A percentile compares a stretch with the other conserved stretches of the same genome.
These are phyloP conservation scores for Poteriospumella lacustris DNA, from an alignment of 108 stramenopile species.

Conservation along the genomic window DNA sequence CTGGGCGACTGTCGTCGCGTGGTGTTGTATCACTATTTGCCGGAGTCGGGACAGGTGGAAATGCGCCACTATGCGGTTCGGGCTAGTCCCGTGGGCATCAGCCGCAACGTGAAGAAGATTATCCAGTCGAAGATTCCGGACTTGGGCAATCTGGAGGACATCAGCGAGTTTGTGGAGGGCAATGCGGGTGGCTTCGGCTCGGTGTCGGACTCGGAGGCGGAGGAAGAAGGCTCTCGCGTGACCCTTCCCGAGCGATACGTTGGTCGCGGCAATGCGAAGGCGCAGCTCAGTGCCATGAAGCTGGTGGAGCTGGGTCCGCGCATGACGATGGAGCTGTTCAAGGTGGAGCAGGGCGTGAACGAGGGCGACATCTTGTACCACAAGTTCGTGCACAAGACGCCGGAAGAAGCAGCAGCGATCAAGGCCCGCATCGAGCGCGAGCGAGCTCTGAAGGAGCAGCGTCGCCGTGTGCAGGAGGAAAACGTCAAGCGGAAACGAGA, in stretches of 20 bases:
- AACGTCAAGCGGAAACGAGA: constrained; percentile 52
- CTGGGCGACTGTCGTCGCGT: constrained; percentile 88
- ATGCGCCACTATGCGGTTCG: constrained; percentile 94
- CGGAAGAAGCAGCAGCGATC: constrained; percentile 29
- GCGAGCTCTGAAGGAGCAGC: constrained; percentile 39
- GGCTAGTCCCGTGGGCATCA: constrained; percentile 85
- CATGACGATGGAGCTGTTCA: constrained; percentile 74
- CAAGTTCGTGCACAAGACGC: constrained; percentile 61
- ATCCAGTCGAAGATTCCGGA: constrained; percentile 68
- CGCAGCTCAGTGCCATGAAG: constrained; percentile 72
- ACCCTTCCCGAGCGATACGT: constrained; percentile 65
- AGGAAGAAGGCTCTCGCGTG: constrained; percentile 48
- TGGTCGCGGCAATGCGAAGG: constrained; percentile 69
- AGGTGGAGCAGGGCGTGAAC: constrained; percentile 87
- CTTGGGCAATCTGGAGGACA: constrained; percentile 62
- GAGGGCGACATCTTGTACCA: constrained; percentile 95
- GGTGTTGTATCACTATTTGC: constrained; percentile 71
- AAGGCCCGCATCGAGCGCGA: constrained; percentile 5
- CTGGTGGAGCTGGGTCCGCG: constrained; percentile 94
- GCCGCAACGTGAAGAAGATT: constrained; percentile 76
- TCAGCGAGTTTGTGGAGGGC: constrained; percentile 87
- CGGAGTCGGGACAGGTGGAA: constrained; percentile 68
- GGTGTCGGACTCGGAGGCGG: constrained; percentile 73
- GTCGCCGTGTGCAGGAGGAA: constrained; percentile 48
- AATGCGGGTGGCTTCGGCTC: constrained; percentile 39